Conservation (phyloP, 2,329 filamentous ascomycete species). For the Fusarium luffae region DNA sequence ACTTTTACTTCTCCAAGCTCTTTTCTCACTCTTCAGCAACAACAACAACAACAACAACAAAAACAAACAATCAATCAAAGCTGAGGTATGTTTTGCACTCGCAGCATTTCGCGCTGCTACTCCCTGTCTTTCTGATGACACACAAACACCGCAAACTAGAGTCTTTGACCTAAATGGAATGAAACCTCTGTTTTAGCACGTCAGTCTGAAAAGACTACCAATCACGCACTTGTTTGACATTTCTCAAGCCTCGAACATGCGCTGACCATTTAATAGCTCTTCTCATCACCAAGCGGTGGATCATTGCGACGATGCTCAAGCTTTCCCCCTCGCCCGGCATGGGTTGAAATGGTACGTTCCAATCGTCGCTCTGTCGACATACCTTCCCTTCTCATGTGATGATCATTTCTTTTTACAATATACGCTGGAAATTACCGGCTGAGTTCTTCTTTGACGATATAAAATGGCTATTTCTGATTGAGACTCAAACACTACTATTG, state of each 20-base stretch:
- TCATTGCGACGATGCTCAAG: slow-evolving; percentile 40
- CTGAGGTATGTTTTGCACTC: slow-evolving; percentile 42
- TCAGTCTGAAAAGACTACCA: slow-evolving; percentile 80
- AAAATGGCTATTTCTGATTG: slow-evolving; percentile 87
- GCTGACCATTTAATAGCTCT: slow-evolving; percentile 46
- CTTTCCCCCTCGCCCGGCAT: neutral
- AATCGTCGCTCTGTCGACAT: neutral
- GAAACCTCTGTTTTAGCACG: slow-evolving; percentile 85
- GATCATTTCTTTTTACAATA: slow-evolving; percentile 73
- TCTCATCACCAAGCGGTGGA: slow-evolving; percentile 45
- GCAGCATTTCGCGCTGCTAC: slow-evolving; percentile 21
- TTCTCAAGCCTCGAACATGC: slow-evolving; percentile 17
- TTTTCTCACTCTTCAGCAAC: slow-evolving; percentile 34
- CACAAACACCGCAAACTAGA: slow-evolving; percentile 90
- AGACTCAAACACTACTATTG: slow-evolving; percentile 23
- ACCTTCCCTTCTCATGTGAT: slow-evolving; percentile 53
- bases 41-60: slow-evolving; percentile 40
- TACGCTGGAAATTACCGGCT: slow-evolving; percentile 97
- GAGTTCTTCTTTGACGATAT: slow-evolving; percentile 82
- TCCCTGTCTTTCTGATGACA: slow-evolving; percentile 76
- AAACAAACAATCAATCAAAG: slow-evolving; percentile 34
- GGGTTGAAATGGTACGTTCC: slow-evolving; percentile 49
- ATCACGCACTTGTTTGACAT: slow-evolving; percentile 33
- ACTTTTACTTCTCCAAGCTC: slow-evolving; percentile 31
- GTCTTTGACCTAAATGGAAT: slow-evolving; percentile 90